Base-by-base conservation (phyloP, 352 stramenopile species). In the Pythium periplocum region DNA sequence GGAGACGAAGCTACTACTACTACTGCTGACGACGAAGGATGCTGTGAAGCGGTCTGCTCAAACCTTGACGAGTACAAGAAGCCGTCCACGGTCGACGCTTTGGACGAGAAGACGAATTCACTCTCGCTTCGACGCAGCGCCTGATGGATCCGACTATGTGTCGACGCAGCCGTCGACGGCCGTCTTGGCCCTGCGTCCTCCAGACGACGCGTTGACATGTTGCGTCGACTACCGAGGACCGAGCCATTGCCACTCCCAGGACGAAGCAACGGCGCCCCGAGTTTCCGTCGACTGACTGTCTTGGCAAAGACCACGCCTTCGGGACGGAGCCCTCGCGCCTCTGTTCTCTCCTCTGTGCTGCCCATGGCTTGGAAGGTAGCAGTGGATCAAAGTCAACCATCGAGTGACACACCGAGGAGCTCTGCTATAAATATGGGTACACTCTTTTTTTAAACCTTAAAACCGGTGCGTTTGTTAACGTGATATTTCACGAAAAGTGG, bases 111-210 rank as follows among this genome's bases (percentile, higher is more conserved):
- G 41, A 75, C 64, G 47, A 89, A 89, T 32, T 79, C 71, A 37
- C 61, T 84, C 17, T 75, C 72, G 38, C 62, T 86, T 38, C 66
- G 69, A 1, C 66, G 67, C 38, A 89, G 56, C 8, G 73, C 72
- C 54, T 89, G 63, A 37, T 86, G 78, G 12, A 86, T 68, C 9
- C 78, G 73, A 51, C 75, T 89, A 51, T 83, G 75, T 3, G 68
- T 71, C 1, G 65, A 62, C 30, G 66, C 62, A 8, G 78, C 78
- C 6, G 78, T 86, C 17, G 73, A 65, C 10, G 78, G 73, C 4
- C 75, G 65, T 3, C 51, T 51, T 8, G 7, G 7, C 38, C 7
- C 7, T 42, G 7, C 1, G 7, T 42, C 7, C 12, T 12, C 7
- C 7, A 8, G 7, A 12, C 38, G 38, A 42, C 12, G 38, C 38